These are phyloP conservation scores for Magnusiomyces clavatus DNA, from an alignment of 1,139 yeast species.

Conservation along the genomic window DNA sequence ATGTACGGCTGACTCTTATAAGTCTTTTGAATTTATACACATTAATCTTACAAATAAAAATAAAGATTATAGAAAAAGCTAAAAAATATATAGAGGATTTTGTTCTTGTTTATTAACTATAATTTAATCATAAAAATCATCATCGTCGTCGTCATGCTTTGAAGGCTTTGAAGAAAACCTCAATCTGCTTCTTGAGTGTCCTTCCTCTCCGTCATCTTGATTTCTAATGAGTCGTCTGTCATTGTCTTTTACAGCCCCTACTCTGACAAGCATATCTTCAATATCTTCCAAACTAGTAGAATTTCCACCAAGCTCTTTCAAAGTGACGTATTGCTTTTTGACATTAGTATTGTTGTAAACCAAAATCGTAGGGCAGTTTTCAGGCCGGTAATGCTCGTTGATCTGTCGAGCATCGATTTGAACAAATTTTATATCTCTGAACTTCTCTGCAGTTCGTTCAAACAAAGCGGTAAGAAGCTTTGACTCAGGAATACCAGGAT, in stretches of 20 bases:
- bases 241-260: constrained; percentile 53
- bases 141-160: constrained; percentile 10
- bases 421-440: constrained; percentile 72
- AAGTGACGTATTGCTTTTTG: constrained; percentile 67
- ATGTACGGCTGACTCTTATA: not conserved
- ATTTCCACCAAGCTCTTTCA: constrained; percentile 78
- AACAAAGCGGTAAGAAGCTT: constrained; percentile 56
- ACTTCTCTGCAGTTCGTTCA: constrained; percentile 31
- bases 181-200: too few relatives aligned
- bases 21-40: too few relatives aligned
- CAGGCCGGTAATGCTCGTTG: constrained; percentile 82
- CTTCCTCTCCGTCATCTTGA: constrained; percentile 41
- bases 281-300: constrained; percentile 60
- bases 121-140: constrained; percentile 14
- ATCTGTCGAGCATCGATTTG: constrained; percentile 87
- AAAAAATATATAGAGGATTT: not conserved
- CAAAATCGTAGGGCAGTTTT: constrained; percentile 83
- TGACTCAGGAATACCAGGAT: constrained; percentile 64
- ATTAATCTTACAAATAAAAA: too few relatives aligned
- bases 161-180: not conserved
- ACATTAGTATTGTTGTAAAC: constrained; percentile 73
- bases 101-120: too few relatives aligned
- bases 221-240: constrained; percentile 64
- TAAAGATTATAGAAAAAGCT: not conserved
- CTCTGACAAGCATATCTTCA: constrained; percentile 58